Percentiles rank a stretch among this genome's conserved stretches.
Conservation (phyloP, 768 basidiomycete species). For the Lentinula aciculospora region DNA sequence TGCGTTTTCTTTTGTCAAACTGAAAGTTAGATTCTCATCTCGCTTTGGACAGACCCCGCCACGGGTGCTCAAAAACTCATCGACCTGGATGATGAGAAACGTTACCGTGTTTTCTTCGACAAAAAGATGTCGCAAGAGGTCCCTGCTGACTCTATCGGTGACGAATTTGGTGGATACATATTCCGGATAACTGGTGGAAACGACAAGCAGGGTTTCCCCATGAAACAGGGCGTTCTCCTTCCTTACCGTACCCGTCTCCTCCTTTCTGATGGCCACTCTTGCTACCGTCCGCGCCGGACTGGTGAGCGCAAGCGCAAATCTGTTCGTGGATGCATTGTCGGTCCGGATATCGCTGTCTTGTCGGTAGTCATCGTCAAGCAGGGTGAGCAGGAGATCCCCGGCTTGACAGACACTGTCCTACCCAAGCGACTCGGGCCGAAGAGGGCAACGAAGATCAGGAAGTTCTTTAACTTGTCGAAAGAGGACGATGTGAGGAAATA, state of each 20-base stretch:
- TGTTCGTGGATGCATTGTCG: slow-evolving; percentile 97
- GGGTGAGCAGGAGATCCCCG: slow-evolving; percentile 85
- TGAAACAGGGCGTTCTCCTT: slow-evolving; percentile 98
- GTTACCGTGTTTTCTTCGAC: slow-evolving; percentile 91
- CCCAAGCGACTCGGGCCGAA: slow-evolving; percentile 97
- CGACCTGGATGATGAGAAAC: slow-evolving; percentile 89
- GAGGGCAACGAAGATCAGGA: slow-evolving; percentile 94
- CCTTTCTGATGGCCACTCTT: slow-evolving; percentile 94
- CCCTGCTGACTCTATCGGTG: slow-evolving; percentile 82
- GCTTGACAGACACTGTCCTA: slow-evolving; percentile 85
- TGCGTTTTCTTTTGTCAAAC: slow-evolving; percentile 33
- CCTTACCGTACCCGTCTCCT: slow-evolving; percentile 92
- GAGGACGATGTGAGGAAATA: slow-evolving; percentile 98
- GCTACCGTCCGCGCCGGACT: slow-evolving; percentile 87
- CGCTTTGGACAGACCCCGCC: slow-evolving; percentile 67
- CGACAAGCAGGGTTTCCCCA: slow-evolving; percentile 98
- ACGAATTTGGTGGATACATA: slow-evolving; percentile 96
- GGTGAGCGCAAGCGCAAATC: slow-evolving; percentile 99
- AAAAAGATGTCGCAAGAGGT: slow-evolving; percentile 97
- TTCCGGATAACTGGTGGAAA: slow-evolving; percentile 97
- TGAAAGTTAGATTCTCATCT: slow-evolving; percentile 11
- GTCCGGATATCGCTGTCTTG: slow-evolving; percentile 92
- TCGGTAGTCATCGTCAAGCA: slow-evolving; percentile 95
- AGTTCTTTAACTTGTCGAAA: slow-evolving; percentile 96
- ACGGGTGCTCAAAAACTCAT: slow-evolving; percentile 96